Percentiles rank a stretch among this genome's conserved stretches.
Evolutionary conservation across 768 basidiomycete species (phyloP).

Genomic region (Amanita fuliginea): DNA sequence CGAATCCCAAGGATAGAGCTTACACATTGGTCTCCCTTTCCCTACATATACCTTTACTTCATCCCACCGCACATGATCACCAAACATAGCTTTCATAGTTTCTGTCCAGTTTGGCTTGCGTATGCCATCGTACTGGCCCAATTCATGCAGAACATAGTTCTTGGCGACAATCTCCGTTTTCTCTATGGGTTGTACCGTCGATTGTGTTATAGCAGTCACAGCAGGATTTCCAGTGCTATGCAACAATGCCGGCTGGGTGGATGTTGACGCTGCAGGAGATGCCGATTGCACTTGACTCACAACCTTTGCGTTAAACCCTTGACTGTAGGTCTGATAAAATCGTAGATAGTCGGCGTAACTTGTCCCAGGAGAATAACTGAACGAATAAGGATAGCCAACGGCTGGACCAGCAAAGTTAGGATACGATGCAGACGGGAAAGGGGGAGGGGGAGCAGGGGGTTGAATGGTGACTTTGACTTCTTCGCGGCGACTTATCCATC

Average conservation of each 20-base stretch:
- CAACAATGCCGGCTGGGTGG: neutral
- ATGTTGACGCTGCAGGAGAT: neutral
- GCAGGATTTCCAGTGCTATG: neutral
- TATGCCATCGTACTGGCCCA: constrained; percentile 31
- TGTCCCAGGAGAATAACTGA: neutral
- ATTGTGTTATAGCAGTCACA: neutral
- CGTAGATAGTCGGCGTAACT: neutral
- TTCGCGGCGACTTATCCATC: constrained; percentile 63
- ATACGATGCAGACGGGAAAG: constrained; percentile 8
- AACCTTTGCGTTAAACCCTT: neutral
- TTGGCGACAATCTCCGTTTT: constrained; percentile 39
- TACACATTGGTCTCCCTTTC: constrained; percentile 57
- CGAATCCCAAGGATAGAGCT: constrained; percentile 10
- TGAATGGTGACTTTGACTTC: constrained; percentile 36
- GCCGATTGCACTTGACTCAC: neutral
- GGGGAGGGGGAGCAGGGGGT: constrained; percentile 18
- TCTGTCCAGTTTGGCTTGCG: constrained; percentile 53
- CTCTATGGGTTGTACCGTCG: constrained; percentile 20
- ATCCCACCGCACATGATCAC: constrained; percentile 76
- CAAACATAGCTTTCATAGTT: constrained; percentile 78
- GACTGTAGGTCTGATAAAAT: neutral
- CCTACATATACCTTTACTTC: constrained; percentile 52
- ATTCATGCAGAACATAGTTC: constrained; percentile 66
- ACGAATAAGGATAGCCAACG: constrained; percentile 4
- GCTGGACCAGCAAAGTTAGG: neutral